phyloP scores from a whole-genome alignment of 495 filamentous ascomycete genomes.

The Extremus antarcticus region DNA sequence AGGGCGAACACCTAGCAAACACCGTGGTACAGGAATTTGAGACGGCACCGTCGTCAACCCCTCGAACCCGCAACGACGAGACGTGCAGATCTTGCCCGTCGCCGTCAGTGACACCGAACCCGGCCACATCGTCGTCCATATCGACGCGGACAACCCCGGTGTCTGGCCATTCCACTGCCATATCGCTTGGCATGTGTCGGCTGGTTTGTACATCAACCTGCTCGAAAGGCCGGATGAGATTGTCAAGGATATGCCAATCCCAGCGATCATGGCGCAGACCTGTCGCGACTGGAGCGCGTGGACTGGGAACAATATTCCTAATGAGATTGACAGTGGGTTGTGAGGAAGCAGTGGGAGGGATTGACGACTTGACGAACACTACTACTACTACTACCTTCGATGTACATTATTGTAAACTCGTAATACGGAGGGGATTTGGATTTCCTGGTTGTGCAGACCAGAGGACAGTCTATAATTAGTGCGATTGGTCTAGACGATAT shows the following conservation, averaged over 20 bases:
- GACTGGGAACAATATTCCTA: conserved; percentile 9
- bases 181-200: conserved; percentile 22
- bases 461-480: too few species aligned
- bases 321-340: conserved; percentile 16
- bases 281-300: conserved; percentile 22
- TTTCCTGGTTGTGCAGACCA: background rate
- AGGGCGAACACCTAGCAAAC: background rate
- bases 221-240: conserved; percentile 13
- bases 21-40: conserved; percentile 37
- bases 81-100: conserved; percentile 39
- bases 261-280: conserved; percentile 20
- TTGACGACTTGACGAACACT: background rate
- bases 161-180: conserved; percentile 25
- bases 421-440: background rate
- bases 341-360: background rate
- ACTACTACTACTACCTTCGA: background rate
- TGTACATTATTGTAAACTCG: background rate
- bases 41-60: conserved; percentile 36
- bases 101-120: conserved; percentile 19
- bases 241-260: conserved; percentile 9
- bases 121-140: conserved; percentile 17
- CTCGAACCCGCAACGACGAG: conserved; percentile 43
- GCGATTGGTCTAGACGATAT: too few species aligned
- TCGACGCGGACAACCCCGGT: conserved; percentile 20
- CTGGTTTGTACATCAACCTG: conserved; percentile 20